Percentiles rank a stretch among this genome's conserved stretches.
Conservation (phyloP, 1,139 yeast species). For the Kazachstania sp. region DNA sequence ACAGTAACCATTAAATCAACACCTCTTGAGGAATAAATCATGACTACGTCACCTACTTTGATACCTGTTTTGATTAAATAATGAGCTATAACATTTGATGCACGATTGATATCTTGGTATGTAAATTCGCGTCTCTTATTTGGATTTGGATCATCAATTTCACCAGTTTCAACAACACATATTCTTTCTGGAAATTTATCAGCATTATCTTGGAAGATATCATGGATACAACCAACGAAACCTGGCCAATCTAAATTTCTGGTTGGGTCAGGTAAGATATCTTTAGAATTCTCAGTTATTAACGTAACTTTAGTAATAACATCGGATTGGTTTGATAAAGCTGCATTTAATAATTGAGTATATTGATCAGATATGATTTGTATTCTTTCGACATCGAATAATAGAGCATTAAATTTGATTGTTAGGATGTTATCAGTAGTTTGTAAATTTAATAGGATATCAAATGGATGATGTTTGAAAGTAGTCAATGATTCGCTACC, state of each 20-base stretch:
- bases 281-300: constrained; percentile 53
- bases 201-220: constrained; percentile 83
- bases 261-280: constrained; percentile 78
- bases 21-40: constrained; percentile 96
- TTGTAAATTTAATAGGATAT: constrained; percentile 21
- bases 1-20: constrained; percentile 95
- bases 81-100: constrained; percentile 92
- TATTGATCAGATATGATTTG: constrained; percentile 67
- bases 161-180: constrained; percentile 86
- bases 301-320: constrained; percentile 56
- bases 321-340: constrained; percentile 33
- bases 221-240: constrained; percentile 92
- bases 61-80: constrained; percentile 75
- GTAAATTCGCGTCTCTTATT: constrained; percentile 56
- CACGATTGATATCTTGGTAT: constrained; percentile 78
- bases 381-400: constrained; percentile 66
- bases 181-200: constrained; percentile 71
- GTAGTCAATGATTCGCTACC: constrained; percentile 13
- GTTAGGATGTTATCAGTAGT: constrained; percentile 12
- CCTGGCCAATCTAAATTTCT: constrained; percentile 81
- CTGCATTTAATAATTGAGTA: constrained; percentile 40
- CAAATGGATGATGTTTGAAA: constrained; percentile 25
- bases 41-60: constrained; percentile 84
- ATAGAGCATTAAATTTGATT: constrained; percentile 56
- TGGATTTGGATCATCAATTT: constrained; percentile 44